Evolutionary conservation across 768 basidiomycete genomes (phyloP), one percentile per base, ranked within the genome.

Genomic region (Termitomyces sp.): DNA sequence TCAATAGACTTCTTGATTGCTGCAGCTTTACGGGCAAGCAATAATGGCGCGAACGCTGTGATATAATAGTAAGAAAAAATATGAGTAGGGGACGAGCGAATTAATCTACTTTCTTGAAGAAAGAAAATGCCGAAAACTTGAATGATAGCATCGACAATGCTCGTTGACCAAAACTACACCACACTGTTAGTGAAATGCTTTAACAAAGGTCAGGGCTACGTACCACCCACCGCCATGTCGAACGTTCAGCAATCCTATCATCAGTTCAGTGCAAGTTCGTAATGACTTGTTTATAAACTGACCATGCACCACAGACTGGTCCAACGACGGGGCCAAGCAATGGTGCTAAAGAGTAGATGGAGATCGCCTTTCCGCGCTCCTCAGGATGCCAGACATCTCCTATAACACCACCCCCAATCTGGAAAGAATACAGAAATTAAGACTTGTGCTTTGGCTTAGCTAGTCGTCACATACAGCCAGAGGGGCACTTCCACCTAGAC

Each of bases 161-260:
- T 82, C 4, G 85, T 85, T 0, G 86, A 80, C 82, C 87, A 88
- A 68, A 89, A 91, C 79, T 84, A 63, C 6, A 20, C 5, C 40
- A 23, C 14, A 47, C 55, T 4, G 7, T 43, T 1, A 50, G 33
- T 44, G 10, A 35, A 7, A 13, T 4, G 14, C 18, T 0, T 10
- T 6, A 10, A 47, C 9, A 16, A 33, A n/a, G 30, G n/a, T 13
- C 35, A 35, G 48, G 13, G 40, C 5, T 20, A 75, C 82, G 44
- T 69, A 82, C 83, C 33, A 88, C 86, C 87, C 87, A 89, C 68
- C 85, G 74, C 88, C 88, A 90, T 0, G 84, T 85, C 0, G 85
- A 79, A 40, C 72, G 74, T 44, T 88, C 74, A 0, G 83, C 82
- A 30, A 91, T 81, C 77, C 78, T 79, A 43, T 2, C 26, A 7